Conservation (phyloP, 176 grass and related monocot species). For the Aegilops umbellulata region DNA sequence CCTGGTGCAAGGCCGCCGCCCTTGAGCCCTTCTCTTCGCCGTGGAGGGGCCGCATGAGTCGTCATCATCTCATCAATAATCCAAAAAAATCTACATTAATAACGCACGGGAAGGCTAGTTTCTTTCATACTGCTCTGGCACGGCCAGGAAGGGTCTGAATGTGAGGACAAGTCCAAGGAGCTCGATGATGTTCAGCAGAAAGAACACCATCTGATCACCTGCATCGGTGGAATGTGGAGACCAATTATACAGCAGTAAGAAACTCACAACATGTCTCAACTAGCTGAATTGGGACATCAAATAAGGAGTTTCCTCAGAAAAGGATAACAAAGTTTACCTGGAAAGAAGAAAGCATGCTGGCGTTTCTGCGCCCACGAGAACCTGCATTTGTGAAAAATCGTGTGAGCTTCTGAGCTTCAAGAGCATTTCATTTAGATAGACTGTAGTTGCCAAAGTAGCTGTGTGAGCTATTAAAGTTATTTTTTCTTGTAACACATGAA, state of each 20-base stretch:
- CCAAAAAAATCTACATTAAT: neutral
- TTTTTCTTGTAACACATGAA: neutral
- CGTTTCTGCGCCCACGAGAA: slow-evolving; percentile 86
- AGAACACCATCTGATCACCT: slow-evolving; percentile 83
- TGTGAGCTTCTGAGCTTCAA: neutral
- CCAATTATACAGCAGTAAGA: neutral
- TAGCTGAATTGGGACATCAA: neutral
- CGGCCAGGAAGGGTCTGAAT: slow-evolving; percentile 58
- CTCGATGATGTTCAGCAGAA: slow-evolving; percentile 57
- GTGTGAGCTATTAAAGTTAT: neutral
- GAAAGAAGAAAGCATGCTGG: slow-evolving; percentile 62
- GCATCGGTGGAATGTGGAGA: neutral
- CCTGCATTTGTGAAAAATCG: slow-evolving; percentile 32
- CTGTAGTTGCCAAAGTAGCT: neutral
- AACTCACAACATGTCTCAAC: neutral
- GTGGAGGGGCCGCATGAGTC: neutral
- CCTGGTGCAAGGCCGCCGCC: neutral
- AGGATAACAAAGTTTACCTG: slow-evolving; percentile 30
- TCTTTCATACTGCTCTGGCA: slow-evolving; percentile 11
- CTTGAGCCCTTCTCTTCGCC: neutral
- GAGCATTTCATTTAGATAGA: neutral
- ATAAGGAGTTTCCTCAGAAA: neutral
- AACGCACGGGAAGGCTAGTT: neutral
- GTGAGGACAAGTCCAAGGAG: slow-evolving; percentile 55
- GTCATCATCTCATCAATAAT: slow-evolving; percentile 2